Evolutionary conservation across 352 stramenopile species (phyloP).

Genomic region (Pythium aristosporum): DNA sequence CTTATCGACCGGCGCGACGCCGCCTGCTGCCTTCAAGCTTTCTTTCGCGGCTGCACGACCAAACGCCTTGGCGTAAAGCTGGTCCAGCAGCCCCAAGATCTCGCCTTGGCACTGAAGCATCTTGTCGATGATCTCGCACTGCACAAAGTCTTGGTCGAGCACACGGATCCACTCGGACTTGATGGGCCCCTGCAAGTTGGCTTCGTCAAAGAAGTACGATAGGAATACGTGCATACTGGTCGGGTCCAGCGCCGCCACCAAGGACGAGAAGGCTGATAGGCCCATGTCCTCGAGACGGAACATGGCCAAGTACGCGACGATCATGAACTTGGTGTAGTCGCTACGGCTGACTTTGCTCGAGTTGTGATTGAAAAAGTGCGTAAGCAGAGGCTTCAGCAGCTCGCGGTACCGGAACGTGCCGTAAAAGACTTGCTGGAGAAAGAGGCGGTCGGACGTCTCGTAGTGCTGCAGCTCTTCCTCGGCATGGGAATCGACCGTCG

Average conservation of each 20-base stretch:
- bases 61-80: slow-evolving; percentile 71
- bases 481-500: slow-evolving; percentile 74
- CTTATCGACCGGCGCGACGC: slow-evolving; percentile 37
- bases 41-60: slow-evolving; percentile 44
- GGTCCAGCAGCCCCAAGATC: slow-evolving; percentile 41
- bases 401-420: slow-evolving; percentile 89
- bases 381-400: slow-evolving; percentile 69
- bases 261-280: slow-evolving; percentile 48
- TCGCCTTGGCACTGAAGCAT: slow-evolving; percentile 45
- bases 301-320: slow-evolving; percentile 86
- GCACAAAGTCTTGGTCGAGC: slow-evolving; percentile 86
- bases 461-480: slow-evolving; percentile 51
- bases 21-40: slow-evolving; percentile 41
- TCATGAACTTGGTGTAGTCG: slow-evolving; percentile 92
- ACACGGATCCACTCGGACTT: slow-evolving; percentile 78
- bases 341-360: slow-evolving; percentile 69
- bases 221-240: slow-evolving; percentile 88
- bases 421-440: slow-evolving; percentile 90
- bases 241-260: slow-evolving; percentile 70
- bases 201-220: slow-evolving; percentile 78
- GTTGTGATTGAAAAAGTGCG: slow-evolving; percentile 84
- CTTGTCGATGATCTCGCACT: slow-evolving; percentile 64
- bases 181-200: slow-evolving; percentile 61
- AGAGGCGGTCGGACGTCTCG: slow-evolving; percentile 51
- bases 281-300: slow-evolving; percentile 90